phyloP scores from a whole-genome alignment of 768 basidiomycete genomes.

The Podaxis rugospora region DNA sequence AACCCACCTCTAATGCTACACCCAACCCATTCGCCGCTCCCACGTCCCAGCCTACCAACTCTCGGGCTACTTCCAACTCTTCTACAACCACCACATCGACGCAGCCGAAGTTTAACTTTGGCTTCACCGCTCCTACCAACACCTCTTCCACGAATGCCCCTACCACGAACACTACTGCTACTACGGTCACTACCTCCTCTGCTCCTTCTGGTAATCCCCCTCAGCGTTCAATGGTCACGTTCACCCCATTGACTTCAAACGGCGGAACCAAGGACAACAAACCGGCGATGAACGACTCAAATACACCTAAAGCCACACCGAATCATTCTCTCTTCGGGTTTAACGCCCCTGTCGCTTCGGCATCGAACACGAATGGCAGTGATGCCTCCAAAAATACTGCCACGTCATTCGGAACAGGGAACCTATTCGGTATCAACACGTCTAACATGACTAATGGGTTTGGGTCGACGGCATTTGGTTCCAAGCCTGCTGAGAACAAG shows the following conservation, averaged over 20 bases:
- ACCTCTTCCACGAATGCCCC: neutral
- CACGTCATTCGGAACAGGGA: conserved; percentile 14
- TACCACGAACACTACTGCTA: neutral
- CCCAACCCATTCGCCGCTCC: conserved; percentile 15
- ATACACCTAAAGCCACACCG: conserved; percentile 19
- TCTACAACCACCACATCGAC: conserved; percentile 19
- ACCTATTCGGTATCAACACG: neutral
- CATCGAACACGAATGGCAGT: conserved; percentile 7
- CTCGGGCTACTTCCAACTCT: conserved; percentile 12
- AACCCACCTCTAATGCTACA: conserved; percentile 2
- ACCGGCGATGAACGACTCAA: neutral
- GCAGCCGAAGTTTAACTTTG: conserved; percentile 36
- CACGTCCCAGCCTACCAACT: neutral
- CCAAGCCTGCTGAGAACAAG: conserved; percentile 13
- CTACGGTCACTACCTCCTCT: neutral
- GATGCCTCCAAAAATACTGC: conserved; percentile 8
- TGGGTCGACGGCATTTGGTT: neutral
- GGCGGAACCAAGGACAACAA: conserved; percentile 1
- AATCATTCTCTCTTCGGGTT: conserved; percentile 19
- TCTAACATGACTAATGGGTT: neutral
- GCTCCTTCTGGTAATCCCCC: neutral
- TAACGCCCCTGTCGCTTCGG: conserved; percentile 15
- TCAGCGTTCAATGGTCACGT: neutral
- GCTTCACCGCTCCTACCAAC: conserved; percentile 9
- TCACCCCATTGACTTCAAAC: conserved; percentile 2